Conservation (phyloP, 2,329 filamentous ascomycete genomes). For the Helicocarpus griseus region DNA sequence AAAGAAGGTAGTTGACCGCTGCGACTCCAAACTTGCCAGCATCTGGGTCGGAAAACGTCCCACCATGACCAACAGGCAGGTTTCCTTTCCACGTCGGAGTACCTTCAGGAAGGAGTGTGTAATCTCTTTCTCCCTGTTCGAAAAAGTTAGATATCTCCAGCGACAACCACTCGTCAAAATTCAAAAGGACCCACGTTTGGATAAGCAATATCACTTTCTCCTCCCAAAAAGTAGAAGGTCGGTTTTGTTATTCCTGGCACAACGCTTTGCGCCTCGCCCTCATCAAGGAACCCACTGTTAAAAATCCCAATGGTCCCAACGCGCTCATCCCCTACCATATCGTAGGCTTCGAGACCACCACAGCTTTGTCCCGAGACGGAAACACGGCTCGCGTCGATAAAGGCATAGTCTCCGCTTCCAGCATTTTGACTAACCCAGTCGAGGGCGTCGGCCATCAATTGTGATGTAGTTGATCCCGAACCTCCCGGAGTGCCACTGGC, state of each 20-base stretch:
- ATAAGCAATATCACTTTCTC: not conserved
- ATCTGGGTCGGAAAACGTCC: not conserved
- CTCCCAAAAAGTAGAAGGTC: not conserved
- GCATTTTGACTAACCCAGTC: slow-evolving; percentile 12
- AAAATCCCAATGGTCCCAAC: slow-evolving; percentile 18
- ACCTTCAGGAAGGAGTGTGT: not conserved
- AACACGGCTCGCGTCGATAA: slow-evolving; percentile 7
- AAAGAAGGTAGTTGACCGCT: not conserved
- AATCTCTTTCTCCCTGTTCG: not conserved
- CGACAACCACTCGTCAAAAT: not conserved
- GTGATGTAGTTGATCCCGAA: not conserved
- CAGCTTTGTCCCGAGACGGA: slow-evolving; percentile 9
- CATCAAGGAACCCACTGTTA: not conserved
- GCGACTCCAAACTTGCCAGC: slow-evolving; percentile 3
- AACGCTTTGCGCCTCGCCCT: not conserved
- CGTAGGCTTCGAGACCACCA: slow-evolving; percentile 17
- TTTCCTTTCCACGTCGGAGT: slow-evolving; percentile 3
- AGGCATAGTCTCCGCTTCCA: slow-evolving; percentile 7
- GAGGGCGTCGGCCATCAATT: slow-evolving; percentile 19
- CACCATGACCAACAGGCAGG: not conserved
- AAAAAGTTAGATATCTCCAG: slow-evolving; percentile 3
- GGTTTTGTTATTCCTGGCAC: not conserved
- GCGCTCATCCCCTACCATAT: slow-evolving; percentile 19
- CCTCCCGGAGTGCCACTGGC: not conserved
- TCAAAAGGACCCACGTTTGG: not conserved